Evolutionary conservation across 257 asterid genomes (phyloP).

Genomic region (Gentiana straminea): DNA sequence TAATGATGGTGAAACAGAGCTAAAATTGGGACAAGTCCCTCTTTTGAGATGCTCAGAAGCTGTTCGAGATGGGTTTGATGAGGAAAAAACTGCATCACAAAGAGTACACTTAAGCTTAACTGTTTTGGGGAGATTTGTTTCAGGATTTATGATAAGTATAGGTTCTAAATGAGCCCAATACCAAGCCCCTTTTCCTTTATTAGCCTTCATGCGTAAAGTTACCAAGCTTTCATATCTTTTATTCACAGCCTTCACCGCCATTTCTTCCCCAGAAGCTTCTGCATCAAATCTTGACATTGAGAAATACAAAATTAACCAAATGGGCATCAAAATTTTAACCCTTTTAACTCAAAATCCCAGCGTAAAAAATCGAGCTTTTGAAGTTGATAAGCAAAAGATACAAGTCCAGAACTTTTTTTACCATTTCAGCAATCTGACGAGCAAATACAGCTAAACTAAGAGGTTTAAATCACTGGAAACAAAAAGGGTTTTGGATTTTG

Average conservation of each 20-base stretch:
- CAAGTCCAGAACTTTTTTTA: background rate
- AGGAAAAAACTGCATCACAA: slow-evolving; percentile 63
- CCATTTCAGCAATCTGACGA: slow-evolving; percentile 11
- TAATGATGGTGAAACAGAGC: slow-evolving; percentile 36
- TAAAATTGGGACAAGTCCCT: slow-evolving; percentile 74
- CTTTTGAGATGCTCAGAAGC: slow-evolving; percentile 79
- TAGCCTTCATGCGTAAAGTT: slow-evolving; percentile 68
- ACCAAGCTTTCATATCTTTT: slow-evolving; percentile 67
- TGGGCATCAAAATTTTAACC: background rate
- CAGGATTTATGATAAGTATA: slow-evolving; percentile 46
- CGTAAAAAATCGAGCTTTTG: slow-evolving; percentile 8
- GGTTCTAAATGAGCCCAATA: slow-evolving; percentile 96
- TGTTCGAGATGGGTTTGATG: slow-evolving; percentile 81
- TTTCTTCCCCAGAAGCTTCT: slow-evolving; percentile 31
- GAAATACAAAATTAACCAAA: background rate
- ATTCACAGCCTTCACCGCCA: slow-evolving; percentile 44
- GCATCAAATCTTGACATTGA: slow-evolving; percentile 41
- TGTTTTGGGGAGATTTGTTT: slow-evolving; percentile 56
- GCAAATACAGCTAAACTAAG: background rate
- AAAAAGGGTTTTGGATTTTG: slow-evolving; percentile 10
- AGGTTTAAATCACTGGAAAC: slow-evolving; percentile 4
- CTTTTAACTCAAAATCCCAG: background rate
- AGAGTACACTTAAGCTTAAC: slow-evolving; percentile 76
- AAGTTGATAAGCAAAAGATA: slow-evolving; percentile 19
- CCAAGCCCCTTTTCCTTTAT: slow-evolving; percentile 97